Conservation (phyloP, 257 asterid genomes). For the Solanum tarijense region DNA sequence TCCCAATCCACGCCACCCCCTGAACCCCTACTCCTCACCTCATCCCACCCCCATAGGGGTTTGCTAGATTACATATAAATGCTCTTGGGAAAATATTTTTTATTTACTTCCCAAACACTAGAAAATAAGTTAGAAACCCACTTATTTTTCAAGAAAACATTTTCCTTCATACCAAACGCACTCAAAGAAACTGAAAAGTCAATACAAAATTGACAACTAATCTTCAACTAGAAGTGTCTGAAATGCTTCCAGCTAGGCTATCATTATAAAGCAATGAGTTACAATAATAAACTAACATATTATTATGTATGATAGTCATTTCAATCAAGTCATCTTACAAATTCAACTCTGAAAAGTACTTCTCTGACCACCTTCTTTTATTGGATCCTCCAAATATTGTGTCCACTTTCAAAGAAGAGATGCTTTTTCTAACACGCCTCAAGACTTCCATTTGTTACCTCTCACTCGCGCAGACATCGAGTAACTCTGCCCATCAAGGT, state of each 20-base stretch:
- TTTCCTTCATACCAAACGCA: not conserved
- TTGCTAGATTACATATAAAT: not conserved
- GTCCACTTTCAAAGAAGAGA: not conserved
- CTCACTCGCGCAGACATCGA: not conserved
- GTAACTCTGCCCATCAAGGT: not conserved
- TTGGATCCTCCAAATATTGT: not conserved
- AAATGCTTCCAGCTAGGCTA: not conserved
- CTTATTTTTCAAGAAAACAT: not conserved
- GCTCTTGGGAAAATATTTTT: not conserved
- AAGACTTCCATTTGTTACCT: not conserved
- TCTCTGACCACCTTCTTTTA: not conserved
- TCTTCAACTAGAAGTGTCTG: not conserved
- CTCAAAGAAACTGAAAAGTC: not conserved
- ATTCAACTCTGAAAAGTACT: not conserved
- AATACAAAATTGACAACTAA: not conserved
- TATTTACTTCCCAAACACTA: not conserved
- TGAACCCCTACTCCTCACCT: not conserved
- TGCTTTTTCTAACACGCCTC: not conserved
- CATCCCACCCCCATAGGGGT: not conserved
- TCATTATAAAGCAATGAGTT: too few relatives aligned
- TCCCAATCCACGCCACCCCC: not conserved
- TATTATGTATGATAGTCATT: not conserved
- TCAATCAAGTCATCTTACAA: not conserved
- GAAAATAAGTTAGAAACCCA: not conserved
- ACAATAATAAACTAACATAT: not conserved